phyloP scores from a whole-genome alignment of 139 green algal genomes.

The Tetradesmus obliquus region DNA sequence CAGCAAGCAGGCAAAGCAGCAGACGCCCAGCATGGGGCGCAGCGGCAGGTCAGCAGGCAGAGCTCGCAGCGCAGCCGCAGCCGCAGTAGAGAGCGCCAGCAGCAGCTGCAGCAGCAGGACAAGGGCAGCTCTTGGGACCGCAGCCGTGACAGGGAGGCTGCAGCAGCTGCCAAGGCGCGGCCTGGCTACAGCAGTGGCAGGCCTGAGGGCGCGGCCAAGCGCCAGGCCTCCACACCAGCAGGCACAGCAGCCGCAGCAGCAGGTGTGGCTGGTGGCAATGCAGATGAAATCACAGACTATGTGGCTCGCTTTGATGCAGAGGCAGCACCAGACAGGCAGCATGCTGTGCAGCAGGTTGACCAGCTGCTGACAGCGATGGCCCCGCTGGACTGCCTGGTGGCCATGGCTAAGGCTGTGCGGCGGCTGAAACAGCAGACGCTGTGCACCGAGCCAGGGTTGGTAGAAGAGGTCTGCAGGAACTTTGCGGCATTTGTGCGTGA shows the following conservation, averaged over 20 bases:
- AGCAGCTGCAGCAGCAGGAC: conserved; percentile 1
- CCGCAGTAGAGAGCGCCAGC: neutral
- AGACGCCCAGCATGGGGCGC: neutral
- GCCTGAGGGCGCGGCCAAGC: neutral
- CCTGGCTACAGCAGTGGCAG: neutral
- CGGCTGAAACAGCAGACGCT: neutral
- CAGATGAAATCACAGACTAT: neutral
- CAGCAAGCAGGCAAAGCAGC: neutral
- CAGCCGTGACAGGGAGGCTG: neutral
- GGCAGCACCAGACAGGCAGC: neutral
- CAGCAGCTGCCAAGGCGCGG: neutral
- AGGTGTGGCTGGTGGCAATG: neutral
- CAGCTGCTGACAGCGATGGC: neutral
- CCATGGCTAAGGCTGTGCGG: neutral
- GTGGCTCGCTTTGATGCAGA: neutral
- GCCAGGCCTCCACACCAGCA: neutral
- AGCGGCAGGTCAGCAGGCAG: conserved; percentile 11
- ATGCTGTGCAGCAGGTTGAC: neutral
- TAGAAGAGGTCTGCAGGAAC: neutral
- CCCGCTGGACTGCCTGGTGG: neutral
- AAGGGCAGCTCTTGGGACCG: neutral
- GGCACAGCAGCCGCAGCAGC: neutral
- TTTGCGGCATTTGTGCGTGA: neutral
- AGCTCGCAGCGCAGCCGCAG: neutral
- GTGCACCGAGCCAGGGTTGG: neutral